Evolutionary conservation across 306 rosid genomes (phyloP), one percentile per base, ranked within the genome.

Genomic region (Vachellia collinsii): DNA sequence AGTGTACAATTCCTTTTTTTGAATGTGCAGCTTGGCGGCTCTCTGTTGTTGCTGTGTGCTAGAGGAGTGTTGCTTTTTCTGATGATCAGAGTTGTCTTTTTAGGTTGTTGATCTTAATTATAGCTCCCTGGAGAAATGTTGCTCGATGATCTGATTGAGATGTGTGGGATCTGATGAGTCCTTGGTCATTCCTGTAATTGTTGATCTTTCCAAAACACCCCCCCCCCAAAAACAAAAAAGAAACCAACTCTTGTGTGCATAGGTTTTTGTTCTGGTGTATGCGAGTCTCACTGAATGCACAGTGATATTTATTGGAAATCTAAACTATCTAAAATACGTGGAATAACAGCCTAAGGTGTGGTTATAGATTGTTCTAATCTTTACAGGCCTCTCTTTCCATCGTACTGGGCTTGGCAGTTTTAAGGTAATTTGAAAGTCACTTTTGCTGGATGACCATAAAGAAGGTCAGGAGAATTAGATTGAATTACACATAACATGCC

Each of bases 41-140:
- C 88, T 95, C 44, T 95, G 94, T 83, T 95, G 97, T 84, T 93
- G 99, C 81, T 95, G 92, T 83, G 38, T 95, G 88, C 69, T 95
- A 74, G 99, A 95, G 87, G 97, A 94, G 83, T 87, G 94, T 70
- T 88, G 90, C 85, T 29, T 61, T 39, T 82, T 83, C 46, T 89
- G 82, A 83, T 79, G 84, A 69, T 77, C 58, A 80, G 54, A 67
- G 70, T 74, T 77, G 80, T 34, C 61, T 70, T 73, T 53, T 46
- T 78, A 70, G 76, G 70, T 74, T 88, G 81, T 77, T 65, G 72
- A 77, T 65, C 79, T 39, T 81, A 71, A 83, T 71, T 86, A 70
- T 64, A 36, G 56, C 82, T 77, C 83, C 78, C 80, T 80, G 80
- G 78, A 54, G 58, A 70, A 74, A 74, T 67, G 77, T 79, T 70